Conservation (phyloP, 441 rosid genomes). For the Raphanus hybrid region DNA sequence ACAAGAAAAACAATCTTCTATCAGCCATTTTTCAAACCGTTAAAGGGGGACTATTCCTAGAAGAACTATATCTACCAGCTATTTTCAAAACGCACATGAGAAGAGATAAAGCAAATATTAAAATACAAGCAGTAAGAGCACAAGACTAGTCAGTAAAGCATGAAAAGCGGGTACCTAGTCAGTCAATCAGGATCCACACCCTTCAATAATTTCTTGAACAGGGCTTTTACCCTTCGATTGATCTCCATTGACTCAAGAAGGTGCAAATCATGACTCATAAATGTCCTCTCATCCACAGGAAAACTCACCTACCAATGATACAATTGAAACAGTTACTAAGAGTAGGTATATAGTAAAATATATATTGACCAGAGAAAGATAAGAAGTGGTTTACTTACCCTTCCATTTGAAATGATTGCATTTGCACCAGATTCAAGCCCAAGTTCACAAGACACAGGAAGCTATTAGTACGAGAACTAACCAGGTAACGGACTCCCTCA, state of each 20-base stretch:
- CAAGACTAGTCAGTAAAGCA: slow-evolving; percentile 20
- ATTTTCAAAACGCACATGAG: slow-evolving; percentile 12
- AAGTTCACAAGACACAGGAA: slow-evolving; percentile 55
- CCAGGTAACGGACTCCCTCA: slow-evolving; percentile 94
- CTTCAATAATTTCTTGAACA: slow-evolving; percentile 79
- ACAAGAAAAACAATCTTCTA: slow-evolving; percentile 30
- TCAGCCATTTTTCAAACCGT: slow-evolving; percentile 31
- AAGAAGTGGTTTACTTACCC: slow-evolving; percentile 56
- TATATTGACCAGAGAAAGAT: background rate
- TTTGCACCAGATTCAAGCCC: slow-evolving; percentile 73
- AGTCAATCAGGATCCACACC: slow-evolving; percentile 81
- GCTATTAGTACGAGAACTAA: slow-evolving; percentile 39
- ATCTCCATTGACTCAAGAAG: slow-evolving; percentile 91
- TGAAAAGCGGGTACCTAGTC: slow-evolving; percentile 71
- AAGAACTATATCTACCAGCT: slow-evolving; percentile 33
- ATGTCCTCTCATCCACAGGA: slow-evolving; percentile 62
- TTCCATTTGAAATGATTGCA: slow-evolving; percentile 90
- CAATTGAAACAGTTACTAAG: background rate
- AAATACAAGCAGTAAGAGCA: slow-evolving; percentile 25
- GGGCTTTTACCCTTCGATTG: slow-evolving; percentile 77
- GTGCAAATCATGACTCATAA: slow-evolving; percentile 82
- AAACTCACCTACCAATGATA: slow-evolving; percentile 62
- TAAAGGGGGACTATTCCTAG: slow-evolving; percentile 1
- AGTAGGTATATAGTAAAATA: background rate
- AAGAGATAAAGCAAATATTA: background rate